A percentile compares a stretch with the other conserved stretches of the same genome.
phyloP scores from a whole-genome alignment of 75 land plant genomes.

The Pinus tabuliformis region DNA sequence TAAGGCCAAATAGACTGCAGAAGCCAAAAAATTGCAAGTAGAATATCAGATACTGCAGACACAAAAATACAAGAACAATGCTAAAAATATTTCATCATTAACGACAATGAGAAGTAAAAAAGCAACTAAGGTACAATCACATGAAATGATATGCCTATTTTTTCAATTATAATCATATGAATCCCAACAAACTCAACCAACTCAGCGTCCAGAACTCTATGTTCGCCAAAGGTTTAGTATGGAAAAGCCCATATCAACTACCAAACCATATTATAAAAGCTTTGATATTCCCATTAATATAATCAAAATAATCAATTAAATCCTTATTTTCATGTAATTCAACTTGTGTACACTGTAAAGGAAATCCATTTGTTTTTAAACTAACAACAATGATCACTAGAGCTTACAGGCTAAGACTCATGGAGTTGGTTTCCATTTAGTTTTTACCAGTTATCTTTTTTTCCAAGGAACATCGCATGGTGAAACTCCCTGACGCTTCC shows the following conservation, averaged over 20 bases:
- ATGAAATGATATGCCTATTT: no score
- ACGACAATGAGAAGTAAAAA: neutral
- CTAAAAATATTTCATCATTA: neutral
- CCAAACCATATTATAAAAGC: neutral
- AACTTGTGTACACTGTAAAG: no score
- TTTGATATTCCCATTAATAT: neutral
- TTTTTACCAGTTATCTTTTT: neutral
- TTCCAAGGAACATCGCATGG: neutral
- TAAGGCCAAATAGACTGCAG: slow-evolving; percentile 50
- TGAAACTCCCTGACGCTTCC: neutral
- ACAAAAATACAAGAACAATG: neutral
- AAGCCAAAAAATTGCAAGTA: neutral
- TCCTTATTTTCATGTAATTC: neutral
- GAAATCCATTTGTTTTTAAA: neutral
- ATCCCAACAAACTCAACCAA: no score
- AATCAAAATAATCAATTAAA: neutral
- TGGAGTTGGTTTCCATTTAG: neutral
- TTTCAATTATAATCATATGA: no score
- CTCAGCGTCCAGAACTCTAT: no score
- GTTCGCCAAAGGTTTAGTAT: no score
- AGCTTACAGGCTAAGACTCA: neutral
- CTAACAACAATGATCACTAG: neutral
- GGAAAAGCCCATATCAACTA: neutral
- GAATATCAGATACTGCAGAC: neutral
- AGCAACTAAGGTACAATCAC: no score